Evolutionary conservation across 2,329 filamentous ascomycete species (phyloP).

Genomic region (Polychaeton citri): DNA sequence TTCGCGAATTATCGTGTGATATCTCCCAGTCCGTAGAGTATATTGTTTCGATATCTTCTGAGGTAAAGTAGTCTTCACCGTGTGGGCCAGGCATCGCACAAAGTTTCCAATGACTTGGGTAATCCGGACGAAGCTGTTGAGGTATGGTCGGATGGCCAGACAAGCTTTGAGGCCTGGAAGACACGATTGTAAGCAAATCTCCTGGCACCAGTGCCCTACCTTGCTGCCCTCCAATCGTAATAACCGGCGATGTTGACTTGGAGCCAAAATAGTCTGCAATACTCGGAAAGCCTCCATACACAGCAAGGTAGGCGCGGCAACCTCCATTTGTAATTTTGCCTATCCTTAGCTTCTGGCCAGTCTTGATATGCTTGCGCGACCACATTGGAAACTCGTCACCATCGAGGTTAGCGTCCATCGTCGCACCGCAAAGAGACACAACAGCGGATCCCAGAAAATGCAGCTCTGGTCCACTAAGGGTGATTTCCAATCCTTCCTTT

Average conservation of each 20-base stretch:
- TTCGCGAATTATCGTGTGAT: constrained; percentile 47
- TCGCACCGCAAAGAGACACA: constrained; percentile 44
- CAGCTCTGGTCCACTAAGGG: constrained; percentile 45
- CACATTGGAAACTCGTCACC: constrained; percentile 39
- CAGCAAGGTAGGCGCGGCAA: constrained; percentile 45
- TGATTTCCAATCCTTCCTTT: constrained; percentile 46
- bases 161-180: constrained; percentile 23
- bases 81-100: constrained; percentile 44
- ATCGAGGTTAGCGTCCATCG: constrained; percentile 40
- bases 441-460: constrained; percentile 41
- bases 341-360: constrained; percentile 41
- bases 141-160: constrained; percentile 27
- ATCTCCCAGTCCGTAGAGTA: constrained; percentile 47
- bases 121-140: constrained; percentile 33
- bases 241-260: constrained; percentile 45
- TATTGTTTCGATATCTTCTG: constrained; percentile 42
- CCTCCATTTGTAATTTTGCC: constrained; percentile 40
- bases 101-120: constrained; percentile 39
- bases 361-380: constrained; percentile 36
- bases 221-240: constrained; percentile 47
- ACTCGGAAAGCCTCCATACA: constrained; percentile 40
- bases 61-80: constrained; percentile 38
- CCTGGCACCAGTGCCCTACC: constrained; percentile 42
- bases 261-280: constrained; percentile 45
- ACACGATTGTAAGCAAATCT: constrained; percentile 36